Base-by-base conservation (phyloP, 129 eudicot genomes). In the Tanacetum coccineum region DNA sequence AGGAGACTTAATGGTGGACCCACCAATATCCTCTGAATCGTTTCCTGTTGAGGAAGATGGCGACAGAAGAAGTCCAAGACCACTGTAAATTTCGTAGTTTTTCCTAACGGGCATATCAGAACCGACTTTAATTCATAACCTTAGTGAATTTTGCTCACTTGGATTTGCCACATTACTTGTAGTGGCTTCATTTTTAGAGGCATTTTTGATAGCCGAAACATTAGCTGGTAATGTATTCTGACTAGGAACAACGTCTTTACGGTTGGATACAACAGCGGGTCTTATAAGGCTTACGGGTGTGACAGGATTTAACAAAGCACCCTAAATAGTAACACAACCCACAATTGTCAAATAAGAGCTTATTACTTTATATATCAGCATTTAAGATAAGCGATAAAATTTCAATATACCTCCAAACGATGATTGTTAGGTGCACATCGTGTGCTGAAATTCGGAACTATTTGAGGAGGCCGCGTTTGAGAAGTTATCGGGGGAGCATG, bases 41-140 rank as follows among this genome's bases (percentile, higher is more conserved):
- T 80, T 81, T 28, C 79, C 87, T 22, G 48, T 62, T 20, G 94
- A 81, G 12, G 90, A 83, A 67, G 88, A 84, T 42, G 91, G 81
- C 18, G 95, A 70, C 36, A n/a, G n/a, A n/a, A 42, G 21, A 19
- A 84, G 87, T 58, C 97, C 97, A 60, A 90, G 85, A 73, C 93
- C 84, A 70, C 80, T 80, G 51, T 71, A 75, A 48, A 89, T 76
- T 73, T 83, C 85, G 68, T 76, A 77, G 71, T 78, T 86, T 61
- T 76, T 80, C 49, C 72, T 78, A 50, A 79, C 74, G 50, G 72
- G 52, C 32, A 74, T 77, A 20, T 76, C 82, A 60, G 79, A 78
- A 67, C 87, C 83, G 3, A 89, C 80, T 82, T 82, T 90, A 47
- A 90, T 81, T 14, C 95, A 82, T 40, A 90, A 68, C 83, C 79